These are phyloP conservation scores for Cinnamomum micranthum DNA, from an alignment of 164 flowering plant genomes.

Conservation along the genomic window DNA sequence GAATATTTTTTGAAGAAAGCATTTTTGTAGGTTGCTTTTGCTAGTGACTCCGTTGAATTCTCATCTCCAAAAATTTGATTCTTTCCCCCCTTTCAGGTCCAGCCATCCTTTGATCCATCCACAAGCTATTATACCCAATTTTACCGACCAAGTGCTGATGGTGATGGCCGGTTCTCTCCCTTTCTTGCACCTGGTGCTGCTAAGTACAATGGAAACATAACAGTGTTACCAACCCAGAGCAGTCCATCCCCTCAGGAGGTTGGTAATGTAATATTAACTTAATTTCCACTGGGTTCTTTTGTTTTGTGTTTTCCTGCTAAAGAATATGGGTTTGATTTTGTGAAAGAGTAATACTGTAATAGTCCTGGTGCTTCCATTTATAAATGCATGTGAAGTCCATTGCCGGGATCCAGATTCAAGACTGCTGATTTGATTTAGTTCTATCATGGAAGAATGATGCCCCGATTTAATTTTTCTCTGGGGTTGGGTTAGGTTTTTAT, in stretches of 20 bases:
- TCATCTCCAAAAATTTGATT: not conserved
- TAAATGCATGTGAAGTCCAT: no score
- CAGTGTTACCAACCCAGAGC: slow-evolving; percentile 50
- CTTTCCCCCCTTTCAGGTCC: slow-evolving; percentile 39
- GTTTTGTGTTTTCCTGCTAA: no score
- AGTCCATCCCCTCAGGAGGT: slow-evolving; percentile 79
- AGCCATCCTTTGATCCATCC: slow-evolving; percentile 58
- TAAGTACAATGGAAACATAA: slow-evolving; percentile 69
- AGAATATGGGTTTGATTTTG: no score
- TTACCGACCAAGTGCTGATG: slow-evolving; percentile 61
- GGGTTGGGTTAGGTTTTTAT: no score
- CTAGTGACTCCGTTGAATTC: not conserved
- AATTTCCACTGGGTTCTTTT: no score
- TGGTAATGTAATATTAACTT: slow-evolving; percentile 6
- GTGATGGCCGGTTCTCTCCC: slow-evolving; percentile 78
- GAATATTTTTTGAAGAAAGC: not conserved
- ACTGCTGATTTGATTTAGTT: no score
- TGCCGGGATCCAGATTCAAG: no score
- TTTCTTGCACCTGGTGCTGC: slow-evolving; percentile 55
- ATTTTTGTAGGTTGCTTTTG: not conserved
- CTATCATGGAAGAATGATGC: no score
- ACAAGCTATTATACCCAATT: slow-evolving; percentile 68
- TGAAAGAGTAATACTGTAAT: no score
- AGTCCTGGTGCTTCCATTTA: no score
- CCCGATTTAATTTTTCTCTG: no score